phyloP scores from a whole-genome alignment of 495 filamentous ascomycete species.

The Podospora tetraspora region DNA sequence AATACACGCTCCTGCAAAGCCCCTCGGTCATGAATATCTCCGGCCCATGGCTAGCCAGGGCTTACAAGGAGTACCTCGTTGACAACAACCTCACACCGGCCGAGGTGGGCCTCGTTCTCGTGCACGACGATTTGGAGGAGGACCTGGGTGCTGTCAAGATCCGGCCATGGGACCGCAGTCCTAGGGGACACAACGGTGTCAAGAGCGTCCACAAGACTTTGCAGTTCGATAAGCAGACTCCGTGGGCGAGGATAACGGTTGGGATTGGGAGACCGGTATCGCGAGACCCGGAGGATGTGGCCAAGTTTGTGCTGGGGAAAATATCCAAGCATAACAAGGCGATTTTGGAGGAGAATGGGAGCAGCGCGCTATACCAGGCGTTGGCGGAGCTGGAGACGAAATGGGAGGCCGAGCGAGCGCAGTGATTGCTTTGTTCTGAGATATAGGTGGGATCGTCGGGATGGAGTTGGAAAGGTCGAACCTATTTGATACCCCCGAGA shows the following conservation, averaged over 20 bases:
- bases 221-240: slow-evolving; percentile 22
- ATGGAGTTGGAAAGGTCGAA: not conserved
- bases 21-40: slow-evolving; percentile 72
- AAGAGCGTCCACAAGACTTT: slow-evolving; percentile 57
- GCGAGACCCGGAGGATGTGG: slow-evolving; percentile 52
- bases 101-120: slow-evolving; percentile 55
- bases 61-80: slow-evolving; percentile 38
- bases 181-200: slow-evolving; percentile 74
- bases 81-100: slow-evolving; percentile 24
- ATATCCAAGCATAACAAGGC: slow-evolving; percentile 48
- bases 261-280: slow-evolving; percentile 67
- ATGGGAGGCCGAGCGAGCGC: slow-evolving; percentile 21
- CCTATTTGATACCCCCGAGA: not conserved
- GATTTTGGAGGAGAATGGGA: slow-evolving; percentile 45
- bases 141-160: slow-evolving; percentile 58
- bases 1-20: slow-evolving; percentile 62
- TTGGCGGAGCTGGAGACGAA: slow-evolving; percentile 45
- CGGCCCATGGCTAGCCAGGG: slow-evolving; percentile 49
- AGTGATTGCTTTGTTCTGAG: not conserved
- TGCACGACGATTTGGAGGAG: slow-evolving; percentile 81
- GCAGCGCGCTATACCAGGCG: slow-evolving; percentile 44
- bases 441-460: not conserved
- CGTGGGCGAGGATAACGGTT: slow-evolving; percentile 51
- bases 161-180: slow-evolving; percentile 52
- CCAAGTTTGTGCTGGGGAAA: slow-evolving; percentile 62